Base-by-base conservation (phyloP, 345 rosid genomes). In the Boechera retrofracta region DNA sequence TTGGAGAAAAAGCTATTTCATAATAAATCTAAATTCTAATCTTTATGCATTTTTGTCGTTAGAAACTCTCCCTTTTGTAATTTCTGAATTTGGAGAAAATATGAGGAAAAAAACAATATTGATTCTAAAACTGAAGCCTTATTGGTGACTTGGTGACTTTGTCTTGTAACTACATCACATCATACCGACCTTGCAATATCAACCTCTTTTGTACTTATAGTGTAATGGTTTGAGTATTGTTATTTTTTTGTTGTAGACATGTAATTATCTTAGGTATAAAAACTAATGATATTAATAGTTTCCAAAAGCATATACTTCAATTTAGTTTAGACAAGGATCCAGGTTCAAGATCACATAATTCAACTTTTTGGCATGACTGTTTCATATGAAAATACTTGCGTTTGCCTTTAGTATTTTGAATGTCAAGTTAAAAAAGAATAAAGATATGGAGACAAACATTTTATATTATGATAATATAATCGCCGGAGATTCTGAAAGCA, bases 121-220 rank as follows among this genome's bases (percentile, higher is more conserved):
- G 21, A 24, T 69, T 21, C 38, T 21, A 69, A 41, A 26, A 53
- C n/a, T 35, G 5, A 12, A 62, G 32, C 28, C 9, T 69, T 49
- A 76, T 51, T 41, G 69, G 3, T 28, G 24, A 21, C 24, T 21
- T 21, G 29, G 69, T 49, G 58, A 58, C 68, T 59, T 2, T 7
- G 41, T 70, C 41, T 61, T 61, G 33, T 61, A 68, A 49, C 55
- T 41, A 76, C 51, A 63, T 77, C 71, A 77, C 59, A 77, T 63
- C 74, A 77, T 35, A 52, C 71, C 12, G 55, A 77, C 42, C 58
- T 68, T 33, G 49, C 76, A 70, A 77, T 45, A 69, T 41, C 49
- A 41, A 42, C 2, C 11, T 76, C 56, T 52, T 76, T 61, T 61
- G 64, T 53, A 31, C 29, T 31, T 28, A 6, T 67, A 2, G 41